Evolutionary conservation across 805 yeast genomes (phyloP).

Genomic region (Kurtzmaniella fragi): DNA sequence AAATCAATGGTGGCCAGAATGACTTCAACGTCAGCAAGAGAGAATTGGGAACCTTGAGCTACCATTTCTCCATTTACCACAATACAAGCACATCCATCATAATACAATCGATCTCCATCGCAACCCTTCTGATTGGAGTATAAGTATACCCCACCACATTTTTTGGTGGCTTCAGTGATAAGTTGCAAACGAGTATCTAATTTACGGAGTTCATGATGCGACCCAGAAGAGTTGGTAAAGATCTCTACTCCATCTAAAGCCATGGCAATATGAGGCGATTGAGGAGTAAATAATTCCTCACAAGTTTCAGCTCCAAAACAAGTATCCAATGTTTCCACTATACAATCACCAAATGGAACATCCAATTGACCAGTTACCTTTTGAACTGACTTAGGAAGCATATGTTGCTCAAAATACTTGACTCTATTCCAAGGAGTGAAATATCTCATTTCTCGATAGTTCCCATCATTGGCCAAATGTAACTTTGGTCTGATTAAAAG

Average conservation of each 20-base stretch:
- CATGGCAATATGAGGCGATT: conserved; percentile 89
- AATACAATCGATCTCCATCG: conserved; percentile 95
- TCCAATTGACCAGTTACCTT: conserved; percentile 59
- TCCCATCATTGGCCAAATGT: conserved; percentile 95
- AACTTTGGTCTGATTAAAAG: conserved; percentile 87
- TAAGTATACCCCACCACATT: conserved; percentile 93
- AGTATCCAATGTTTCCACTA: conserved; percentile 77
- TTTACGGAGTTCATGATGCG: conserved; percentile 95
- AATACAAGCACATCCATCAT: conserved; percentile 95
- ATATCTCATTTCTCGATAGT: conserved; percentile 95
- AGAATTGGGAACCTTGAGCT: conserved; percentile 91
- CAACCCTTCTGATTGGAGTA: conserved; percentile 97
- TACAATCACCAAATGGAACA: conserved; percentile 89
- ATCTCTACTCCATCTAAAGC: conserved; percentile 97
- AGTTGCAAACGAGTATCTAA: conserved; percentile 78
- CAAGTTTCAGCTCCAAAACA: conserved; percentile 97
- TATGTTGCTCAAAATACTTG: conserved; percentile 64
- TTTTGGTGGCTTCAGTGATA: conserved; percentile 87
- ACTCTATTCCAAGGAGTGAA: conserved; percentile 93
- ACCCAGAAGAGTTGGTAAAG: conserved; percentile 90
- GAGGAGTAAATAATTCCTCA: conserved; percentile 95
- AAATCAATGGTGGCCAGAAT: conserved; percentile 91
- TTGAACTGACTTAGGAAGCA: conserved; percentile 67
- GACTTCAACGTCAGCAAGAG: conserved; percentile 89
- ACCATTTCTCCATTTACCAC: conserved; percentile 88